A percentile compares a stretch with the other conserved stretches of the same genome.
Evolutionary conservation across 2,329 filamentous ascomycete species (phyloP).

Genomic region (Cladophialophora exuberans): DNA sequence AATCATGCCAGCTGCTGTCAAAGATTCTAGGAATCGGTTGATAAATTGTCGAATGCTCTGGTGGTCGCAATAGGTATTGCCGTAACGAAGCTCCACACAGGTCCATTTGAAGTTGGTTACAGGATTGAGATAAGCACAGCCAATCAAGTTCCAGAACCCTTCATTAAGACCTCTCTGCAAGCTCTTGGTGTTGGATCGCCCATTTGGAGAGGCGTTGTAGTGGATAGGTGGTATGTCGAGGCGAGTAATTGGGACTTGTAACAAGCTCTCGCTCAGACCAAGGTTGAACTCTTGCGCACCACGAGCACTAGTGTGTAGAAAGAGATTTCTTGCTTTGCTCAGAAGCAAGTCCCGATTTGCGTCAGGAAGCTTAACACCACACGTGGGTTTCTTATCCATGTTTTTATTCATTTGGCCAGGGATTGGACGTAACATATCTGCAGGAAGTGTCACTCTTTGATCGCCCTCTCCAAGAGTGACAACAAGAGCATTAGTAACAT

Average conservation of each 20-base stretch:
- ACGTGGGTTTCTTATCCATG: neutral
- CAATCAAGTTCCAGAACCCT: too few relatives aligned
- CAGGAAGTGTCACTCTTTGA: constrained; percentile 2
- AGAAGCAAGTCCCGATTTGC: constrained; percentile 10
- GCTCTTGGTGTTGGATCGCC: too few relatives aligned
- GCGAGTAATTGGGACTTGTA: too few relatives aligned
- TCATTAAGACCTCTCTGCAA: too few relatives aligned
- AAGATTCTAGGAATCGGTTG: neutral
- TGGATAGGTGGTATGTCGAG: too few relatives aligned
- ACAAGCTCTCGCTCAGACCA: too few relatives aligned
- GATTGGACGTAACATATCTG: constrained; percentile 7
- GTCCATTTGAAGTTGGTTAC: too few relatives aligned
- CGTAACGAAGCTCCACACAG: neutral
- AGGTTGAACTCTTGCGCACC: too few relatives aligned
- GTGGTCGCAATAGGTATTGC: neutral
- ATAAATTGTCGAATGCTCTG: neutral
- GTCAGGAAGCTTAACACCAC: neutral
- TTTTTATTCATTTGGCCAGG: constrained; percentile 21
- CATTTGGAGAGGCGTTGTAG: too few relatives aligned
- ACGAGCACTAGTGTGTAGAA: too few relatives aligned
- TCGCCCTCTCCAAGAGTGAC: constrained; percentile 3
- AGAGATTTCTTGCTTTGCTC: neutral
- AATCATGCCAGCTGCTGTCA: neutral
- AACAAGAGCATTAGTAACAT: neutral
- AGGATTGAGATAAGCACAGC: too few relatives aligned